Evolutionary conservation across 768 basidiomycete genomes (phyloP).

Genomic region (Rhodotorula diobovata): DNA sequence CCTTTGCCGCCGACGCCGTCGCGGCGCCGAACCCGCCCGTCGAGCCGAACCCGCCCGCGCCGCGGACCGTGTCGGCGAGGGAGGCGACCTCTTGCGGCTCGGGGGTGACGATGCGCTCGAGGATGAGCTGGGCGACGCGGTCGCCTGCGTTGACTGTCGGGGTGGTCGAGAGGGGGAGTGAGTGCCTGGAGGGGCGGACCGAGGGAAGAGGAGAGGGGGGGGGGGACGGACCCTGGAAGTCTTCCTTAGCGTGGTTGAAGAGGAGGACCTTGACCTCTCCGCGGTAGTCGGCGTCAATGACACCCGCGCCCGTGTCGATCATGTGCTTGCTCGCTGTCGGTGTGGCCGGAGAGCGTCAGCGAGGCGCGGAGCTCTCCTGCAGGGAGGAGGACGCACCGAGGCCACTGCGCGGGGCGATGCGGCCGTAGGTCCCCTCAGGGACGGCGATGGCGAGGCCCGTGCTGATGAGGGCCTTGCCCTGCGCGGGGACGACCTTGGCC

Average conservation of each 20-base stretch:
- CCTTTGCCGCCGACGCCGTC: neutral
- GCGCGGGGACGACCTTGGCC: constrained; percentile 73
- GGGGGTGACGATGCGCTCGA: constrained; percentile 84
- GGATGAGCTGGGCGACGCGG: constrained; percentile 88
- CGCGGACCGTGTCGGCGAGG: constrained; percentile 78
- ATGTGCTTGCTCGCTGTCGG: constrained; percentile 83
- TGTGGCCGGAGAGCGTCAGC: neutral
- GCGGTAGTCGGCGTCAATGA: constrained; percentile 93
- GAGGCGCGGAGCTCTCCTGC: neutral
- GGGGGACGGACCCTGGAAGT: constrained; percentile 66
- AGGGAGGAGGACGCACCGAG: constrained; percentile 60
- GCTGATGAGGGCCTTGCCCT: constrained; percentile 83
- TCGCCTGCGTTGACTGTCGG: constrained; percentile 79
- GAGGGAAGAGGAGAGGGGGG: neutral
- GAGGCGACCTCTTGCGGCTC: constrained; percentile 78
- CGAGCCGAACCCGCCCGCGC: constrained; percentile 84
- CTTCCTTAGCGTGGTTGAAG: constrained; percentile 84
- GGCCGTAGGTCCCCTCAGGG: constrained; percentile 87
- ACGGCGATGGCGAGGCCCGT: constrained; percentile 91
- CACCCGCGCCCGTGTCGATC: constrained; percentile 97
- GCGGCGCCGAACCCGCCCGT: constrained; percentile 65
- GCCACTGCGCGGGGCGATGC: constrained; percentile 91
- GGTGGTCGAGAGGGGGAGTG: too few species aligned
- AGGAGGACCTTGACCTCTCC: constrained; percentile 84
- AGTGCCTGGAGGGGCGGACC: too few species aligned